Base-by-base conservation (phyloP, 495 filamentous ascomycete species). In the Neurospora tetraspora region DNA sequence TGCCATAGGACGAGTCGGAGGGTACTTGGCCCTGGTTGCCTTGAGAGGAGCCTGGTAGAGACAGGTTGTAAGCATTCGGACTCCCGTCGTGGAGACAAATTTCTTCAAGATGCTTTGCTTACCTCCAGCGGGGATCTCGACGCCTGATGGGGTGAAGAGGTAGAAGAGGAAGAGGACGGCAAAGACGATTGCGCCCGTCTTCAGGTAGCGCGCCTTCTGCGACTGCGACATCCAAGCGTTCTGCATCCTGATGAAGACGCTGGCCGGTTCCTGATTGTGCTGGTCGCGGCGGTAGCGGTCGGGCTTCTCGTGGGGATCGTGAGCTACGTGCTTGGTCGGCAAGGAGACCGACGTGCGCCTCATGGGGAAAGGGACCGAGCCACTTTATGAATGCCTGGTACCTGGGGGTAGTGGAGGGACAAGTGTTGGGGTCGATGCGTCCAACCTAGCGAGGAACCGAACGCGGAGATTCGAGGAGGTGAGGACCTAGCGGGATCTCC, bases 141-240 rank as follows among this genome's bases (percentile, higher is more conserved):
- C 81, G 38, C 85, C 82, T 45, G 80, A 82, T 4, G 93, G 92
- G 16, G 90, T 87, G 70, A 97, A 82, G 81, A 90, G 93, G 79
- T 93, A 90, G 71, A 96, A 85, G 34, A 95, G 80, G 75, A 95
- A 85, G 72, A 97, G 80, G 53, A 97, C 74, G 77, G 91, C 88
- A 69, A 90, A 87, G 71, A 96, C 84, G 75, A 96, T 88, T 76
- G 91, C 91, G 42, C 91, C 92, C 45, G 92, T 91, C 88, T 96
- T 97, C 74, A 96, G 74, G 81, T 90, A 94, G 77, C 93, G 89
- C 72, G 90, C 90, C 84, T 87, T 88, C 83, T 93, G 91, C 74
- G 87, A 88, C 82, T 92, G 90, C 74, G 88, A 89, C 86, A 91
- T 91, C 77, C 84, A 89, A 75, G 85, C 83, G 76, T 82, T 77